phyloP scores from a whole-genome alignment of 2,329 filamentous ascomycete genomes.

The Fusarium succisae region DNA sequence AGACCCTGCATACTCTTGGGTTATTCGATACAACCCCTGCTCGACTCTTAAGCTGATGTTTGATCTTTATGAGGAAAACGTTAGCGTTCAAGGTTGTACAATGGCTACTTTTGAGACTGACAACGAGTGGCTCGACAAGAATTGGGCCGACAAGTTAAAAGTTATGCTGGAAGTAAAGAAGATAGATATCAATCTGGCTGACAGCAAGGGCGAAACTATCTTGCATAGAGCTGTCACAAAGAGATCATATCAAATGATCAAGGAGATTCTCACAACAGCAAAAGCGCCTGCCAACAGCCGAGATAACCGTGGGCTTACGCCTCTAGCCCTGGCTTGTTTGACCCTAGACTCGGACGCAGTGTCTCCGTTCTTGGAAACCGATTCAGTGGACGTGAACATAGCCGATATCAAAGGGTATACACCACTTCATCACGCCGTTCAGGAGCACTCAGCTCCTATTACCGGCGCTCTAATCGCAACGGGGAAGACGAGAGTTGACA shows the following conservation, averaged over 20 bases:
- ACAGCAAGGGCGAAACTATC: background rate
- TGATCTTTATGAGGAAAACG: background rate
- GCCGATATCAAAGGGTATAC: background rate
- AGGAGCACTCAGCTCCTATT: background rate
- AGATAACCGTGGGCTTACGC: background rate
- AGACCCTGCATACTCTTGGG: background rate
- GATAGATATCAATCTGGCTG: fast-evolving
- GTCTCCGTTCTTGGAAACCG: background rate
- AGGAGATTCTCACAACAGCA: background rate
- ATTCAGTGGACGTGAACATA: background rate
- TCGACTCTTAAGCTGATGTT: background rate
- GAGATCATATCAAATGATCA: background rate
- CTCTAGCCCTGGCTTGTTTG: background rate
- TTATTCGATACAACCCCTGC: background rate
- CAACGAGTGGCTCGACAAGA: background rate
- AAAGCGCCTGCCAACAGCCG: background rate
- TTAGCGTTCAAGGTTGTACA: background rate
- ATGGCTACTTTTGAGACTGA: background rate
- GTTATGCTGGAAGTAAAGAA: background rate
- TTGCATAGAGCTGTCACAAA: background rate
- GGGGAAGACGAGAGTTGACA: background rate
- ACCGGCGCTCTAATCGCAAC: background rate
- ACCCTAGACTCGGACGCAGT: background rate
- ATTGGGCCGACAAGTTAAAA: background rate
- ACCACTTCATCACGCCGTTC: background rate